Base-by-base conservation (phyloP, 177 flowering plant genomes). In the Vitis hybrid region DNA sequence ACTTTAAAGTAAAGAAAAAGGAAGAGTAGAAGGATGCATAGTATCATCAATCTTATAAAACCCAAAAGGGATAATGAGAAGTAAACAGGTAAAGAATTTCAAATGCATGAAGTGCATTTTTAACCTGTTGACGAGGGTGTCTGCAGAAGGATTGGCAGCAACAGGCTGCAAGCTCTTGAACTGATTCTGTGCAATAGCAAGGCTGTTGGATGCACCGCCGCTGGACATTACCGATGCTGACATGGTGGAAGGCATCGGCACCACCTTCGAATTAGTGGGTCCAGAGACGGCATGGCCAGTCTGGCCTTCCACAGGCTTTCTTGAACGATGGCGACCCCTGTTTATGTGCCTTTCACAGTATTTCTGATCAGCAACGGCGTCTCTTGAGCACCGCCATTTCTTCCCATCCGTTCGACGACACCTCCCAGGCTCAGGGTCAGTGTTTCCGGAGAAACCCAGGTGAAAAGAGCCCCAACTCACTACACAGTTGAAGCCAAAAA, bases 301-400 rank as follows among this genome's bases (percentile, higher is more conserved):
- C 58, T 85, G 90, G 79, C 79, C 80, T 86, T 87, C 91, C 91
- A 87, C 92, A 85, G 83, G 92, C 92, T 88, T 88, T 88, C 92
- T 88, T 86, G 90, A 88, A 88, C 92, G 92, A 76, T 86, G 86
- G 72, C 92, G 88, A 77, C 89, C 89, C 68, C 90, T 64, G 70
- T 86, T 82, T 22, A 86, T 81, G 82, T 88, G 92, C 74, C 88
- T 67, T 60, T 88, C 92, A 70, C 92, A 88, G 73, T 88, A 88
- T 73, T 88, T 88, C 61, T 83, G 86, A 58, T 84, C 92, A 22
- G 83, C 70, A 66, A 83, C 86, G 2, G 87, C 89, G 26, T 86
- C 90, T 57, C 82, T 83, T 1, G 92, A 83, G 85, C 92, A 88
- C 81, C 90, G 85, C 92, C 92, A 88, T 75, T 88, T 88, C 86